Base-by-base conservation (phyloP, 2,329 filamentous ascomycete species). In the Albophoma yamanashiensis region DNA sequence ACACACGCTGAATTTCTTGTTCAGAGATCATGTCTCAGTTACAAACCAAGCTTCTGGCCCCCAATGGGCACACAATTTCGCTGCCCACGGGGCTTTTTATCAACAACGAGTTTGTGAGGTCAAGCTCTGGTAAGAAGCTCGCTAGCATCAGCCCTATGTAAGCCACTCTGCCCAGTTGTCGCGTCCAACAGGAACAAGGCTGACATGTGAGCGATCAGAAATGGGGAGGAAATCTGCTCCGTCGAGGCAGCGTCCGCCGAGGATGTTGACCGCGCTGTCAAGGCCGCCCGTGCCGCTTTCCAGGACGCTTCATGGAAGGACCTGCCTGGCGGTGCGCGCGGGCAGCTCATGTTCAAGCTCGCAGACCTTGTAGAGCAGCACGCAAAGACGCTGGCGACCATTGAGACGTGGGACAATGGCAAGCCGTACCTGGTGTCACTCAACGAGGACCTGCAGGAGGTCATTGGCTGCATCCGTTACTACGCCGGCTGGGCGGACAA, bases 321-420 rank as follows among this genome's bases (percentile, higher is more conserved):
- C 58, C 78, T 93, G 39, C 73, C 85, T 14, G 80, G 78, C 6
- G 84, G 84, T 9, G 86, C 88, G 38, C 84, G 90, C 40, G 89
- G 88, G 45, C 79, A 79, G 40, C 72, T 93, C 58, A 82, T 94
- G 78, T 80, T 80, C 70, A 89, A 86, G 69, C 82, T 94, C 17
- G 86, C 88, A 14, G 82, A 89, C 57, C 76, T 94, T 34, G 77
- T 92, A 27, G 86, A 89, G 63, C 71, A 85, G 68, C 79, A 93
- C 69, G 79, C 78, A 36, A 76, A 78, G 43, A 59, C 67, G 0
- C 68, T 81, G 4, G 77, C 78, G 6, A 79, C 78, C 1, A 71
- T 80, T 8, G 90, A 95, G 74, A 89, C 91, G 0, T 93, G 89
- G 89, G 90, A 94, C 69, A 92, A 92, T 66, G 90, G 88, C 70